These are phyloP conservation scores for Casaregolazyma lundiana DNA, from an alignment of 1,139 yeast genomes.

Conservation along the genomic window DNA sequence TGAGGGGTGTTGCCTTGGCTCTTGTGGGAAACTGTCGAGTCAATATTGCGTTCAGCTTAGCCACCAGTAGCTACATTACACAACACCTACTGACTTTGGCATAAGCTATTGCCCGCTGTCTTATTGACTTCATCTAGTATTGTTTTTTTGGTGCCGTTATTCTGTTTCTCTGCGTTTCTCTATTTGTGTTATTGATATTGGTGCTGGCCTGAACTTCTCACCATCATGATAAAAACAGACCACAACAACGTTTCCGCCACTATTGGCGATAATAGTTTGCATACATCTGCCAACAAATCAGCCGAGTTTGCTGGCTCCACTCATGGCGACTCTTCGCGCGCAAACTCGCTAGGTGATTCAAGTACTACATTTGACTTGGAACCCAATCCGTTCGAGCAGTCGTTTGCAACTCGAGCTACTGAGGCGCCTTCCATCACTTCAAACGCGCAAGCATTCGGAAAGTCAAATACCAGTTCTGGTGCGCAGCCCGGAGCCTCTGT, in stretches of 20 bases:
- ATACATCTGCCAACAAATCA: background rate
- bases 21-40: too few relatives aligned
- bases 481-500: background rate
- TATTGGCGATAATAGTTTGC: background rate
- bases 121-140: too few relatives aligned
- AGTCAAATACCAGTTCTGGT: conserved; percentile 9
- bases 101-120: too few relatives aligned
- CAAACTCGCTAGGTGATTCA: background rate
- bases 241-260: background rate
- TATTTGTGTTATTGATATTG: background rate
- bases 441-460: conserved; percentile 10
- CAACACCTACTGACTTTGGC: too few relatives aligned
- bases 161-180: background rate
- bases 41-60: too few relatives aligned
- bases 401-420: conserved; percentile 64
- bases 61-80: too few relatives aligned
- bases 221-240: background rate
- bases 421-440: conserved; percentile 12
- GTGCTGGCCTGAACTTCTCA: background rate
- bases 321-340: background rate
- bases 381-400: conserved; percentile 92
- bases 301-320: conserved; percentile 1
- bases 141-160: background rate
- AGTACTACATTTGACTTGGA: conserved; percentile 59
- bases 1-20: background rate